Evolutionary conservation across 2,329 filamentous ascomycete species (phyloP), one percentile per base, ranked within the genome.

Genomic region (Geosmithia morbida): DNA sequence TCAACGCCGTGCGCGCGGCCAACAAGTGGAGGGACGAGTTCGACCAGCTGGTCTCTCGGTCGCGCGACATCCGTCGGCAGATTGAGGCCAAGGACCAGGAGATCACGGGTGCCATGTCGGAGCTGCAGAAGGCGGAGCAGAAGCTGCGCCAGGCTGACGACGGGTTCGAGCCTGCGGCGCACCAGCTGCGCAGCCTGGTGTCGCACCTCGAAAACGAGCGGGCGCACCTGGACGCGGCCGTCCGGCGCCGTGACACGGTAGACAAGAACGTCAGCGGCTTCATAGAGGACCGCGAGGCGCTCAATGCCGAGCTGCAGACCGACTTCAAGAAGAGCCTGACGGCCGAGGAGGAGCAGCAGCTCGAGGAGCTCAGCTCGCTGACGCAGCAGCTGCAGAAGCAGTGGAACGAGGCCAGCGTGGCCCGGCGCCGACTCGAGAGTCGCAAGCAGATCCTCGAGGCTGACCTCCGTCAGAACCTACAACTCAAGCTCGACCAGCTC

Each of bases 291-390:
- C 73, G 94, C 48, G 75, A 72, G 44, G 81, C 84, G 7, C 85
- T 88, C 59, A 81, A 95, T 61, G 73, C 81, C 2, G 94, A 98
- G 61, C 66, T 96, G 48, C 73, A 74, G 16, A 85, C 87, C 1
- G 84, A 94, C 20, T 98, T 97, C 69, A 94, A 94, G 68, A 96
- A 95, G 65, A 84, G 84, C 13, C 71, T 98, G 45, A 85, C 83
- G 10, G 68, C 76, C 7, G 77, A 81, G n/a, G 94, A 98, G 63
- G 90, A 97, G 62, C 70, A 73, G 41, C 81, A 85, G 57, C 72
- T 98, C 3, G 83, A 92, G 51, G 71, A 72, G 33, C 74, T 94
- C 10, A 83, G 79, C 49, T 67, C 69, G 4, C 74, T 74, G 13
- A 79, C 87, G 7, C 85, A 89, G 56, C 78, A 83, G 41, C 66